Conservation (phyloP, 2,329 filamentous ascomycete genomes). For the Ilyonectria robusta region DNA sequence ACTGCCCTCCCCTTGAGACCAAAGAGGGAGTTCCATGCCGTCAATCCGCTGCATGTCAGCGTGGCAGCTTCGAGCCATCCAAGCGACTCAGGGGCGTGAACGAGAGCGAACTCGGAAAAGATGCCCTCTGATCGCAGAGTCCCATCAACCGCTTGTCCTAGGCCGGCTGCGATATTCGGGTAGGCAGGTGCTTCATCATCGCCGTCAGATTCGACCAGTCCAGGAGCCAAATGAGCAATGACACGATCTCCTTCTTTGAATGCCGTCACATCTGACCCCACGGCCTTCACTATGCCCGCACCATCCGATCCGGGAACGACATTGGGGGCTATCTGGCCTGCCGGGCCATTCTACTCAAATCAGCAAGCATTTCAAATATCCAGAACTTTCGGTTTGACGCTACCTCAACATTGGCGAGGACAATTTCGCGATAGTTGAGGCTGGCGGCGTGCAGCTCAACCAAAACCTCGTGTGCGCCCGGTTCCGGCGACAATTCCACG, state of each 20-base stretch:
- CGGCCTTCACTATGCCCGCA: slow-evolving; percentile 60
- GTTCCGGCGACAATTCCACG: slow-evolving; percentile 43
- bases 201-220: slow-evolving; percentile 22
- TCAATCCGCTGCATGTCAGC: slow-evolving; percentile 64
- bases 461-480: slow-evolving; percentile 72
- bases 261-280: slow-evolving; percentile 64
- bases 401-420: slow-evolving; percentile 53
- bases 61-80: slow-evolving; percentile 56
- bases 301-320: slow-evolving; percentile 56
- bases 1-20: slow-evolving; percentile 59
- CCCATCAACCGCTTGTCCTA: slow-evolving; percentile 72
- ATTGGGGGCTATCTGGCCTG: slow-evolving; percentile 41
- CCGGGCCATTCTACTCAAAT: slow-evolving; percentile 28
- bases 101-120: slow-evolving; percentile 70
- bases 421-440: slow-evolving; percentile 64
- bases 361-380: slow-evolving; percentile 1
- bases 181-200: slow-evolving; percentile 44
- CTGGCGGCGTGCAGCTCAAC: slow-evolving; percentile 67
- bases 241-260: slow-evolving; percentile 70
- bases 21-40: slow-evolving; percentile 67
- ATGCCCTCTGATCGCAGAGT: slow-evolving; percentile 69
- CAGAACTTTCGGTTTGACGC: slow-evolving; percentile 36
- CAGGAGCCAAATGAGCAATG: slow-evolving; percentile 61
- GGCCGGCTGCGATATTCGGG: slow-evolving; percentile 57
- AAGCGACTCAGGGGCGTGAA: slow-evolving; percentile 64